A percentile compares a stretch with the other conserved stretches of the same genome.
Evolutionary conservation across 2,329 filamentous ascomycete genomes (phyloP).

Genomic region (Metarhizium guizhouense): DNA sequence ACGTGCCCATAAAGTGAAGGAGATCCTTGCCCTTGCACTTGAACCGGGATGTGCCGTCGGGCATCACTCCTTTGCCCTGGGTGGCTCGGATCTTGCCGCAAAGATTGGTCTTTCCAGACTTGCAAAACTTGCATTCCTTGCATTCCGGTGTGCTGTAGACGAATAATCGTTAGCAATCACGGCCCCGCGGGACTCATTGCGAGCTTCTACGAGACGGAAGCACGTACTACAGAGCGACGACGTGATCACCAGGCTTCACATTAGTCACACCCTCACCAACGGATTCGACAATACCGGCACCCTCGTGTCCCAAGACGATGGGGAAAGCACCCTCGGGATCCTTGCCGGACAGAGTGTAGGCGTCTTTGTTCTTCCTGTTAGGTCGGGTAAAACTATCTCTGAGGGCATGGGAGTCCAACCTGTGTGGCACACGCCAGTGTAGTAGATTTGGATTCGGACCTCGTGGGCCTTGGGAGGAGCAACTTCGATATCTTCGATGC

Average conservation of each 20-base stretch:
- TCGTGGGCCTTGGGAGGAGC: conserved; percentile 82
- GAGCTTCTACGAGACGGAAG: background rate
- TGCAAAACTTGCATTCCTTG: conserved; percentile 98
- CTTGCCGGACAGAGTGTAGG: conserved; percentile 92
- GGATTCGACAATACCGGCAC: conserved; percentile 85
- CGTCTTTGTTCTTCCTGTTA: conserved; percentile 44
- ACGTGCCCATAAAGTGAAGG: conserved; percentile 98
- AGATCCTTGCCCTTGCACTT: conserved; percentile 90
- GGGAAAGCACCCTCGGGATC: conserved; percentile 94
- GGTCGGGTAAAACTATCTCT: background rate
- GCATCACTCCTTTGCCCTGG: conserved; percentile 93
- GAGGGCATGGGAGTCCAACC: conserved; percentile 38
- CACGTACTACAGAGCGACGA: conserved; percentile 75
- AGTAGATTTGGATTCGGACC: conserved; percentile 93
- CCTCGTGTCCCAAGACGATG: conserved; percentile 81
- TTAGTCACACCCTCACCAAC: conserved; percentile 91
- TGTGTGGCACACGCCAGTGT: conserved; percentile 98
- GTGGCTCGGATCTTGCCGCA: conserved; percentile 98
- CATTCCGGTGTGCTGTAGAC: conserved; percentile 82
- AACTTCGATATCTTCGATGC: conserved; percentile 88
- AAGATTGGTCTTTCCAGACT: conserved; percentile 97
- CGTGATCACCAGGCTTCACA: conserved; percentile 89
- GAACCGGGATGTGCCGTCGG: conserved; percentile 92
- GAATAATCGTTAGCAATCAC: background rate
- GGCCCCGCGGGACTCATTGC: background rate